Evolutionary conservation across 495 filamentous ascomycete species (phyloP).

Genomic region (Neurospora tetrasperma): DNA sequence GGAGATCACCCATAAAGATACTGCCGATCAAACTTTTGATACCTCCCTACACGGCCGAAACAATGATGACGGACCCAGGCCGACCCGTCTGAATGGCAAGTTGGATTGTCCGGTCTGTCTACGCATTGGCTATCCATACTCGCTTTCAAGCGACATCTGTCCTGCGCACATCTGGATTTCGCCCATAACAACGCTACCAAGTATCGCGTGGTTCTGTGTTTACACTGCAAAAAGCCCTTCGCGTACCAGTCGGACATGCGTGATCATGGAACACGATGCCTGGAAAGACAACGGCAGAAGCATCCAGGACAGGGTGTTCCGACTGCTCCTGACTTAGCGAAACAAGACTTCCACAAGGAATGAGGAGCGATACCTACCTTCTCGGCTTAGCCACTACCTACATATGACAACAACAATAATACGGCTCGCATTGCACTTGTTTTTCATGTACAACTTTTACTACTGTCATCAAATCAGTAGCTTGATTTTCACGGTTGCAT

Average conservation of each 20-base stretch:
- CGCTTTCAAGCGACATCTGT: background rate
- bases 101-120: background rate
- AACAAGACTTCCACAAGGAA: background rate
- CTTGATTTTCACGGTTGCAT: background rate
- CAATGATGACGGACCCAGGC: too few species aligned
- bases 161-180: background rate
- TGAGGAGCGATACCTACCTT: background rate
- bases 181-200: background rate
- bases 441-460: background rate
- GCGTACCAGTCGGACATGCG: background rate
- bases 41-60: background rate
- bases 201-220: background rate
- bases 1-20: background rate
- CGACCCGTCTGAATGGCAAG: too few species aligned
- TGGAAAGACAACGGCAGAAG: background rate
- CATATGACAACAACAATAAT: background rate
- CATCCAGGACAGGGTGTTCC: background rate
- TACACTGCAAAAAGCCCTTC: background rate
- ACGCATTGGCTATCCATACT: background rate
- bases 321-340: background rate
- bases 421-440: background rate
- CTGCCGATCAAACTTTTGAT: background rate
- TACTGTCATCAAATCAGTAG: background rate
- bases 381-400: background rate
- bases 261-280: background rate